Percentiles rank a stretch among this genome's conserved stretches.
These are phyloP conservation scores for Aristolochia fimbriata DNA, from an alignment of 164 flowering plant species.

Conservation along the genomic window DNA sequence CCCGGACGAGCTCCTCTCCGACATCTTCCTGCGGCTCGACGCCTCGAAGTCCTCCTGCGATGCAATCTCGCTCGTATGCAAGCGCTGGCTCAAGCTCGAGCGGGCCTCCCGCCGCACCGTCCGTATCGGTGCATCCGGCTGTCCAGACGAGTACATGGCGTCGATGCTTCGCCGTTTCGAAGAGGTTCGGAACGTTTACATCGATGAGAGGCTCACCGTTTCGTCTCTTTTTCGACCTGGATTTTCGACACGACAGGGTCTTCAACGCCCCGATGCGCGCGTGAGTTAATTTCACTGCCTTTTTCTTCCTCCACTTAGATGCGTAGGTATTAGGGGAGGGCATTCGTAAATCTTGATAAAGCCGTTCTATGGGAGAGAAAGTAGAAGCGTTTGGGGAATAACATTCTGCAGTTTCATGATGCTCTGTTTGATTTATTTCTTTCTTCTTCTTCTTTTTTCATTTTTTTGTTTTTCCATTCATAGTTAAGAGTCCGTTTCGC, in stretches of 20 bases:
- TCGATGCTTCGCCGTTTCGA: conserved; percentile 41
- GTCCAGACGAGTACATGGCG: conserved; percentile 41
- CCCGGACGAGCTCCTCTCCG: conserved; percentile 71
- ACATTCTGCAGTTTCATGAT: too few relatives aligned
- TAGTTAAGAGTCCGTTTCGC: too few relatives aligned
- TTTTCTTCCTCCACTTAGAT: too few relatives aligned
- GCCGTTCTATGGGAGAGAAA: too few relatives aligned
- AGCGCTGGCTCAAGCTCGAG: conserved; percentile 72
- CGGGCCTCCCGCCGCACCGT: conserved; percentile 57
- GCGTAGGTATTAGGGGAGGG: too few relatives aligned
- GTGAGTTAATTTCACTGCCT: too few relatives aligned
- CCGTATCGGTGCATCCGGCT: conserved; percentile 66
- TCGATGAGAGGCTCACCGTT: conserved; percentile 65
- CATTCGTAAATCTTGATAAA: too few relatives aligned
- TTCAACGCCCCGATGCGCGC: background rate
- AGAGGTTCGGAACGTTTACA: conserved; percentile 34
- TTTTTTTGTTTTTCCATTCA: too few relatives aligned
- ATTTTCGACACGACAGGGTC: background rate
- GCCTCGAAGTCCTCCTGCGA: conserved; percentile 50
- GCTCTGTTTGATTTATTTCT: too few relatives aligned
- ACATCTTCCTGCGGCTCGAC: conserved; percentile 55
- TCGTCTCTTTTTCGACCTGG: conserved; percentile 22
- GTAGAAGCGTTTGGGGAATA: too few relatives aligned
- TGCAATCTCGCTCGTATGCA: conserved; percentile 80
- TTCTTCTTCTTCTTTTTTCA: too few relatives aligned